Percentiles rank a stretch among this genome's conserved stretches.
These are phyloP conservation scores for Lycium ferocissimum DNA, from an alignment of 257 asterid species.

Conservation along the genomic window DNA sequence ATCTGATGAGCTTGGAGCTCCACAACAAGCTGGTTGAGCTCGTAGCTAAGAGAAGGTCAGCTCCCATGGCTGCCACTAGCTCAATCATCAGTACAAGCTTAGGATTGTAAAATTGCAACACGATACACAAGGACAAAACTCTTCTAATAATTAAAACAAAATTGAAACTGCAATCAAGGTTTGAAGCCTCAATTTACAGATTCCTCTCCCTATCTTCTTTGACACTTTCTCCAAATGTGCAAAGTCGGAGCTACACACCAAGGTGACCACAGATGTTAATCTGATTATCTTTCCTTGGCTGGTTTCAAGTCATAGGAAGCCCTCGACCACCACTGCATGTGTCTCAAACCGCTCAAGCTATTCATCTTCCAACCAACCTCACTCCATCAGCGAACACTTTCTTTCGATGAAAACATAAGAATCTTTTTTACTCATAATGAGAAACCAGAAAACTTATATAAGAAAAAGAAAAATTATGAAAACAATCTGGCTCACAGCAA, in stretches of 20 bases:
- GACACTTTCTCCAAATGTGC: not conserved
- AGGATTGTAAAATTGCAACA: not conserved
- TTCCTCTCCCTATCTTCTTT: not conserved
- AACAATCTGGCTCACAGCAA: not conserved
- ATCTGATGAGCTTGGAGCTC: not conserved
- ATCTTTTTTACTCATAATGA: not conserved
- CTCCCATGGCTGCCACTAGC: conserved; percentile 10
- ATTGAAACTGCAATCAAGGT: not conserved
- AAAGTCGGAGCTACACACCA: not conserved
- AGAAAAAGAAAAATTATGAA: not conserved
- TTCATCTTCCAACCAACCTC: conserved; percentile 17
- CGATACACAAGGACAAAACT: conserved; percentile 8
- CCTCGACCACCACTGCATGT: not conserved
- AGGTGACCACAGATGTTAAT: not conserved
- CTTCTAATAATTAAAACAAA: not conserved
- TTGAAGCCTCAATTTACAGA: conserved; percentile 6
- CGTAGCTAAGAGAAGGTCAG: not conserved
- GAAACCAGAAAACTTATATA: not conserved
- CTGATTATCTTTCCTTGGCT: not conserved
- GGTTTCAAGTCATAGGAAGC: not conserved
- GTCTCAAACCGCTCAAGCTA: not conserved
- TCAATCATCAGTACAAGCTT: not conserved
- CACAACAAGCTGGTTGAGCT: conserved; percentile 4
- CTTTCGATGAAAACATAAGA: not conserved
- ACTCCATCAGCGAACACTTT: conserved; percentile 2